Evolutionary conservation across 441 rosid species (phyloP), one percentile per base, ranked within the genome.

Genomic region (Raphanus hybrid): DNA sequence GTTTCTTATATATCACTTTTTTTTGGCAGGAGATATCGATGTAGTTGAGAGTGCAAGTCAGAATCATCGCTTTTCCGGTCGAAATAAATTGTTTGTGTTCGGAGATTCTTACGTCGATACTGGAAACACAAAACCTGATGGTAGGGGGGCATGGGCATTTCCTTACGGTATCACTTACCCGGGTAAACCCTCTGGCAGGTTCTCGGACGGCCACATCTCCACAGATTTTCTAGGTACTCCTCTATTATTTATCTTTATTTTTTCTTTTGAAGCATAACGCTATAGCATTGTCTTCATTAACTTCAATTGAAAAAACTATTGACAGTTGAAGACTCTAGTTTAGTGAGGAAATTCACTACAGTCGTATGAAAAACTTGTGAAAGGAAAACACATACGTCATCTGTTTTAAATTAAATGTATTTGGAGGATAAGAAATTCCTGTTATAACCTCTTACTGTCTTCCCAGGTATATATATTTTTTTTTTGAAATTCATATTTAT

Each of bases 81-180:
- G 23, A 62, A 62, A 62, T 14, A 62, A 14, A 14, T 32, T 62
- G 66, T 62, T 62, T 62, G 66, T 62, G 45, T 62, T 62, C 4
- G 66, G 66, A 62, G 66, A 62, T 34, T 62, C 66, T 62, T 62
- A 62, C 23, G 66, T 2, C 6, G 66, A 62, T 14, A 15, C 6
- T 7, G 66, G 66, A 32, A 62, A 62, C 66, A 34, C 39, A 29
- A 29, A n/a, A 23, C 2, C 14, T 23, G 26, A 15, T 15, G 0
- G 11, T 61, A 12, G 3, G 11, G 12, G 11, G 15, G 10, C 43
- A 29, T 61, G 66, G 66, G 4, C 1, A 2, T 7, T 0, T 10
- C 66, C 66, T 32, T 62, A 62, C 66, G 66, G 66, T 62, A 62
- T 62, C 45, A 62, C 66, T 34, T 62, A 6, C 11, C 66, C 66